Evolutionary conservation across 2,329 filamentous ascomycete species (phyloP).

Genomic region (Ceratocystis huliohia): DNA sequence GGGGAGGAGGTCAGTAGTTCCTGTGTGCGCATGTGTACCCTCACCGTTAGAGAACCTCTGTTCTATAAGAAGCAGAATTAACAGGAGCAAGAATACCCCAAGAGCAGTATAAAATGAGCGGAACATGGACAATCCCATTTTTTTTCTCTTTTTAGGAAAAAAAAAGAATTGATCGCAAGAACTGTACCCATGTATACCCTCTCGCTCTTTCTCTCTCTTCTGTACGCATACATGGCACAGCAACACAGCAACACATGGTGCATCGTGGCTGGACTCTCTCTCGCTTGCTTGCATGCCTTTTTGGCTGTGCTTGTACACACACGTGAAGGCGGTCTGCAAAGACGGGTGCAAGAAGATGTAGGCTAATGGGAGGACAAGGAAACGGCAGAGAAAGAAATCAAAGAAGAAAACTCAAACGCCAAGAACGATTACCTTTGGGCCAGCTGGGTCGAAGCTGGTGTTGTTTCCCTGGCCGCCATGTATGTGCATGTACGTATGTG

Average conservation of each 20-base stretch:
- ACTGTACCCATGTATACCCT: not conserved
- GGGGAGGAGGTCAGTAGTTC: not conserved
- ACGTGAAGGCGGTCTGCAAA: conserved; percentile 5
- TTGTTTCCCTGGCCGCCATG: too few relatives aligned
- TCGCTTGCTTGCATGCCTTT: conserved; percentile 7
- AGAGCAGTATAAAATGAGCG: too few relatives aligned
- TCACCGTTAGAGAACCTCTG: not conserved
- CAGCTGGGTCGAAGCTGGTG: too few relatives aligned
- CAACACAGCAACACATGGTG: not conserved
- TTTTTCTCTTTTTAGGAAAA: not conserved
- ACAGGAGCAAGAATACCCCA: not conserved
- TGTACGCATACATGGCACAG: conserved; percentile 3
- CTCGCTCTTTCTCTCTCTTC: too few relatives aligned
- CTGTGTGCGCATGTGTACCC: not conserved
- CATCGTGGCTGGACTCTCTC: conserved; percentile 7
- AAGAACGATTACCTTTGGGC: too few relatives aligned
- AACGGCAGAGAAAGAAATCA: not conserved
- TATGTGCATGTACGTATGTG: too few relatives aligned
- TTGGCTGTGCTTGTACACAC: conserved; percentile 8
- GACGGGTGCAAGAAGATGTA: not conserved
- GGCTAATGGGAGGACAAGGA: not conserved
- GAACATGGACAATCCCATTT: too few relatives aligned
- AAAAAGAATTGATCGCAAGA: not conserved
- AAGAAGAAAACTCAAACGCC: too few relatives aligned
- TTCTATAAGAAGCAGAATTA: conserved; percentile 1